Evolutionary conservation across 768 basidiomycete genomes (phyloP).

Genomic region (Leucogyrophana mollusca): DNA sequence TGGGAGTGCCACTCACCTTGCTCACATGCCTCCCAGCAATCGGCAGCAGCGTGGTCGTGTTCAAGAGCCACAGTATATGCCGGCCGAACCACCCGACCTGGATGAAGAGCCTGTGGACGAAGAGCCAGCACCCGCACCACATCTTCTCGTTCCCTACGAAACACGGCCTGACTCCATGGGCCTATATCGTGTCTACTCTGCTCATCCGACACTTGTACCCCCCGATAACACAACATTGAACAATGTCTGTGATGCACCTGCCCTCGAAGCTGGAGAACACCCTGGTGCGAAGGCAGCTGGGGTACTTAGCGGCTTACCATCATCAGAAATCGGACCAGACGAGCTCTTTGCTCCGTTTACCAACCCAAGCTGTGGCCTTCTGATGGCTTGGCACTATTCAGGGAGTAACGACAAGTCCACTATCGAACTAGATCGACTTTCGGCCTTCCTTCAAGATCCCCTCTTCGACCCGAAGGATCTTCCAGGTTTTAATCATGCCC

Average conservation of each 20-base stretch:
- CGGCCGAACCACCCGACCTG: not conserved
- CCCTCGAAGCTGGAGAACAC: not conserved
- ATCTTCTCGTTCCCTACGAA: not conserved
- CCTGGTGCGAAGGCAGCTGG: not conserved
- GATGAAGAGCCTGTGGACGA: not conserved
- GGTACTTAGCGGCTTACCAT: not conserved
- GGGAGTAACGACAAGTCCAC: constrained; percentile 15
- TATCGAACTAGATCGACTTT: constrained; percentile 22
- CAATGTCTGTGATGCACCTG: constrained; percentile 13
- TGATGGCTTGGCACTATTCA: not conserved
- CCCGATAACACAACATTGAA: constrained; percentile 13
- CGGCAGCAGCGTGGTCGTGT: not conserved
- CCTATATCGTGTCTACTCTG: constrained; percentile 18
- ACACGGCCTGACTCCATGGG: constrained; percentile 20
- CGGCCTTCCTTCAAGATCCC: constrained; percentile 17
- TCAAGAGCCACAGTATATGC: not conserved
- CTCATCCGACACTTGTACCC: constrained; percentile 15
- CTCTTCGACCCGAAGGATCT: constrained; percentile 5
- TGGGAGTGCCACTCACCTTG: not conserved
- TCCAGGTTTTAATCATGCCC: constrained; percentile 17
- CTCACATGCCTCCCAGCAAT: constrained; percentile 1
- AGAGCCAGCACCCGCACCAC: not conserved
- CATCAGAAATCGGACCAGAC: not conserved
- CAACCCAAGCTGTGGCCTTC: constrained; percentile 8
- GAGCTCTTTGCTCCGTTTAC: constrained; percentile 13